Base-by-base conservation (phyloP, 768 basidiomycete genomes). In the Filobasidium floriforme region DNA sequence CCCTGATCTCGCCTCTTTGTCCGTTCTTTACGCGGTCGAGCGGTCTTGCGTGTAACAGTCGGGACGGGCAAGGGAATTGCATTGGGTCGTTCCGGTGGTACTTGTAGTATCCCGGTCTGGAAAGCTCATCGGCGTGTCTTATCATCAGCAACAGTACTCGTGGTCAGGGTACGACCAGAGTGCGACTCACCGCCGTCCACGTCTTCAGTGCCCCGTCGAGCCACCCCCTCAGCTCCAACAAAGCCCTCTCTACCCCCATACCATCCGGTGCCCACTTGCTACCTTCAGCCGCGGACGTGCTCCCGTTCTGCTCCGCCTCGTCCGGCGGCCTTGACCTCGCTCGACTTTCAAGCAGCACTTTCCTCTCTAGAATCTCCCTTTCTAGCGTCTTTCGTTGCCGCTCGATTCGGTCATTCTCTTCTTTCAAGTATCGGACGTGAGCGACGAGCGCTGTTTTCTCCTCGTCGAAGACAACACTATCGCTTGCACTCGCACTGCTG, bases 151-250 rank as follows among this genome's bases (percentile, higher is more conserved):
- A 51, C 19, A 3, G 12, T 51, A 24, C 24, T 5, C 12, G 19
- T 6, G 46, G 46, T 3, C 18, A 19, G 12, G 12, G 6, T 5
- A 51, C 19, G 18, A 51, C 12, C 24, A 18, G 5, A 51, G 5
- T 12, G 6, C 61, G 40, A 70, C 71, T 62, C 55, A 72, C 71
- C 62, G 71, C 63, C 61, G 71, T 68, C 73, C 73, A 76, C 43
- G 46, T 59, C 55, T 61, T 66, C 11, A 75, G 66, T 40, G 75
- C 73, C 10, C 66, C 65, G 68, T 77, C 74, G 29, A 76, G 67
- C 72, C 73, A 77, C 29, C 73, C 70, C 60, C 73, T 68, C 5
- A 77, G 70, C 26, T 76, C 75, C 49, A 74, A 62, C 61, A 75
- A 65, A 19, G 72, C 71, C 60, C 68, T 71, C 49, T 75, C 73